Conservation (phyloP, 108 stramenopile genomes). For the Hondaea fermentalgiana region DNA sequence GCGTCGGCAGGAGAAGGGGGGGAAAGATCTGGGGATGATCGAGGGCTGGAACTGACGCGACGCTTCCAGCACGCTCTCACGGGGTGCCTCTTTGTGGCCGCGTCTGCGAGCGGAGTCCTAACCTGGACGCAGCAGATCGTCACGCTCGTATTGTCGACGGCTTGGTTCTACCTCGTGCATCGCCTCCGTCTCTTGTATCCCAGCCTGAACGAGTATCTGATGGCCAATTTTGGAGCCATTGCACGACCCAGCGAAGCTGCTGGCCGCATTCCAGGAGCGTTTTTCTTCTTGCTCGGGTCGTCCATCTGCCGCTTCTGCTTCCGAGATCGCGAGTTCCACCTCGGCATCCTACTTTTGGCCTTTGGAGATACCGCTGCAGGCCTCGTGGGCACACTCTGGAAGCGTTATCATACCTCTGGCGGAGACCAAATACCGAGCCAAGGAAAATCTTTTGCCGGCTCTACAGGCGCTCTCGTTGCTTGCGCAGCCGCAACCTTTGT, state of each 20-base stretch:
- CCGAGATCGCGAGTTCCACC: not conserved
- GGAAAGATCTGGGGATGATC: too few species aligned
- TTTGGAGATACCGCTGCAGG: not conserved
- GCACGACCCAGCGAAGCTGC: not conserved
- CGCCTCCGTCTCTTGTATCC: not conserved
- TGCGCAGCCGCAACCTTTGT: not conserved
- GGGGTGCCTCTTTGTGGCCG: not conserved
- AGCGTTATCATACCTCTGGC: not conserved
- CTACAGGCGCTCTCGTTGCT: not conserved
- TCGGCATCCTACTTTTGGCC: not conserved
- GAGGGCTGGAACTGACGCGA: not conserved
- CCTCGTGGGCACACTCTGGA: not conserved
- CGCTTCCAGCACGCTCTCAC: not conserved
- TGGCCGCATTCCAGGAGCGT: not conserved
- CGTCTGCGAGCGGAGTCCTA: not conserved
- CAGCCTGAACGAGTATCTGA: not conserved
- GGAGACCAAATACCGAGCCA: not conserved
- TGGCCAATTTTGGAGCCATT: not conserved
- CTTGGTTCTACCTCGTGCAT: constrained; percentile 8
- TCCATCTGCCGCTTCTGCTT: not conserved
- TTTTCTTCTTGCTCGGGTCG: not conserved
- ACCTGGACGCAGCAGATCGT: not conserved
- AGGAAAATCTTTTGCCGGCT: not conserved
- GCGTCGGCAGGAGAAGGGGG: too few species aligned
- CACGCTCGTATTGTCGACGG: not conserved